These are phyloP conservation scores for Coemansia sp. DNA, from an alignment of 192 early-diverging fungal species.

Conservation along the genomic window DNA sequence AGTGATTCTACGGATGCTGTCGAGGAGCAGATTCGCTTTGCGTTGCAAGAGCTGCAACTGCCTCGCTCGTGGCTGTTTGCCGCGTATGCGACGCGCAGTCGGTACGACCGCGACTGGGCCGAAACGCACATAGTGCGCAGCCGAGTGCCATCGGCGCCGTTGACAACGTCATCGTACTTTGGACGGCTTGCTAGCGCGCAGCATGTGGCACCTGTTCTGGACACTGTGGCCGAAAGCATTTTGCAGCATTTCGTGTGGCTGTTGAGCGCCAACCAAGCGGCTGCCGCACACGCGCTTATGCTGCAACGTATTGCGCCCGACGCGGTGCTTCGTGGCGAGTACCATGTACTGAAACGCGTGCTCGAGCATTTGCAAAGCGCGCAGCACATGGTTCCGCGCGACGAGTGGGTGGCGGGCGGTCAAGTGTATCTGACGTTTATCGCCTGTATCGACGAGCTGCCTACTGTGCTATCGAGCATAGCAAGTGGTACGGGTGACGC, in stretches of 20 bases:
- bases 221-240: conserved; percentile 11
- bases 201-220: neutral
- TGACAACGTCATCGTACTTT: neutral
- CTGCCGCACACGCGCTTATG: conserved; percentile 54
- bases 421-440: conserved; percentile 38
- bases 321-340: conserved; percentile 54
- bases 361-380: conserved; percentile 42
- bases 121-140: neutral
- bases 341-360: conserved; percentile 34
- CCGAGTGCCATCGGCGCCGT: neutral
- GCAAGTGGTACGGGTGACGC: conserved; percentile 5
- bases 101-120: conserved; percentile 51
- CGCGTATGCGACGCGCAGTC: conserved; percentile 50
- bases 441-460: conserved; percentile 27
- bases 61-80: conserved; percentile 60
- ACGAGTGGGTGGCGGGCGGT: conserved; percentile 38
- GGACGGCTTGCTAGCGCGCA: neutral
- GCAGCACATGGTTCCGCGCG: neutral
- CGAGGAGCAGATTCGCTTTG: conserved; percentile 54
- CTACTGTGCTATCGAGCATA: conserved; percentile 24
- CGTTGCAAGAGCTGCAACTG: conserved; percentile 59
- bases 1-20: neutral
- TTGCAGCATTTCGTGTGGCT: conserved; percentile 38
- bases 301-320: conserved; percentile 59
- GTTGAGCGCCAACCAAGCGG: conserved; percentile 50